Evolutionary conservation across 2,329 filamentous ascomycete species (phyloP).

Genomic region (Fusarium falciforme): DNA sequence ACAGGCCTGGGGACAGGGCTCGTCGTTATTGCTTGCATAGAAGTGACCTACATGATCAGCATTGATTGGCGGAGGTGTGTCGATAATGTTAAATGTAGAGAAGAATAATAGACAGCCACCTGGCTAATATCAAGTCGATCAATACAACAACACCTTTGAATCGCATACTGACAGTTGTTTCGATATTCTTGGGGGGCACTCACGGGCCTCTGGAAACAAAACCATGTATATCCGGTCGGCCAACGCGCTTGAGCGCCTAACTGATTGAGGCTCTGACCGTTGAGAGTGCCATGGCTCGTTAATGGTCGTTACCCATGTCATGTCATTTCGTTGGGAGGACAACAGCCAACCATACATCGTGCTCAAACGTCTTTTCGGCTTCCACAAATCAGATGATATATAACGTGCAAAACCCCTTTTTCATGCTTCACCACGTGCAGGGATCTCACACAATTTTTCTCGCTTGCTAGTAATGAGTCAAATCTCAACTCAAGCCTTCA

Average conservation of each 20-base stretch:
- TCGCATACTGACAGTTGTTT: neutral
- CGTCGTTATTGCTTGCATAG: conserved; percentile 1
- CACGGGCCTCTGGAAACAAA: neutral
- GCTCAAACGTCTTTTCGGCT: neutral
- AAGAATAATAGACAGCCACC: conserved; percentile 9
- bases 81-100: conserved; percentile 16
- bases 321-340: neutral
- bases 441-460: neutral
- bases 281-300: neutral
- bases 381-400: neutral
- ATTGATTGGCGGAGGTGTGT: conserved; percentile 23
- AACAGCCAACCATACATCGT: neutral
- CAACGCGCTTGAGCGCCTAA: neutral
- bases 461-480: neutral
- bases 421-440: neutral
- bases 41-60: conserved; percentile 24
- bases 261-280: neutral
- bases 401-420: neutral
- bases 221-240: neutral
- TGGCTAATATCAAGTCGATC: neutral
- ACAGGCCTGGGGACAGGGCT: conserved; percentile 22
- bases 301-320: neutral
- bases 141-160: neutral
- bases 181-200: neutral
- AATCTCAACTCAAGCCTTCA: neutral